A percentile compares a stretch with the other conserved stretches of the same genome.
Evolutionary conservation across 2,329 filamentous ascomycete species (phyloP).

Genomic region (Fusarium lyarnte): DNA sequence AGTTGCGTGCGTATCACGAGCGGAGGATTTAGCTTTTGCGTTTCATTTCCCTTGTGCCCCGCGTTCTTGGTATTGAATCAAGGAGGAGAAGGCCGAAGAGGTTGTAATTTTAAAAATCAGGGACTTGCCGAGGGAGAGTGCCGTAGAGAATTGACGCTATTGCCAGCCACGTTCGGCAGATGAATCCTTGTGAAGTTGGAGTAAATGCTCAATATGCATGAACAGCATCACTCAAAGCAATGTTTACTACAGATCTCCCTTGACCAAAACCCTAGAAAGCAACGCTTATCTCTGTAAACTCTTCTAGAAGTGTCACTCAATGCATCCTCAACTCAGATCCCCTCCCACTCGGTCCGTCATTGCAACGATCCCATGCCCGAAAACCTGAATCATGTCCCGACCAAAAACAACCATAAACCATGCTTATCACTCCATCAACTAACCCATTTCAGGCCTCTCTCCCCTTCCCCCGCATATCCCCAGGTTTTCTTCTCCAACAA

Average conservation of each 20-base stretch:
- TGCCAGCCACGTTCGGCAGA: background rate
- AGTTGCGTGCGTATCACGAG: conserved; percentile 17
- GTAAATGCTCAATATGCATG: background rate
- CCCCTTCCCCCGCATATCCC: conserved; percentile 30
- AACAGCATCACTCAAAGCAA: background rate
- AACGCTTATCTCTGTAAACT: background rate
- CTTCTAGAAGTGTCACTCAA: background rate
- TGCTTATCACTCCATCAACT: conserved; percentile 6
- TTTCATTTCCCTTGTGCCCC: conserved; percentile 7
- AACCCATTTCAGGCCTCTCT: background rate
- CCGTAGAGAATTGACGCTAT: background rate
- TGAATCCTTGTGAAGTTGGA: background rate
- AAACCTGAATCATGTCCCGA: conserved; percentile 22
- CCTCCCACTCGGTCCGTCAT: conserved; percentile 35
- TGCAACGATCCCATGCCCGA: conserved; percentile 13
- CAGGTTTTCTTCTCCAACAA: conserved; percentile 38
- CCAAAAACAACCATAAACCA: conserved; percentile 1
- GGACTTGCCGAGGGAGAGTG: conserved; percentile 4
- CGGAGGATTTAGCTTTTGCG: background rate
- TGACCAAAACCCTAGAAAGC: too few relatives aligned
- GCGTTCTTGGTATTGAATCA: background rate
- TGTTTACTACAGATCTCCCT: background rate
- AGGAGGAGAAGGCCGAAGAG: background rate
- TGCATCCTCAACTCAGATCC: background rate
- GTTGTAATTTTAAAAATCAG: background rate